These are phyloP conservation scores for Talaromyces sp. DNA, from an alignment of 2,329 filamentous ascomycete genomes.

Conservation along the genomic window DNA sequence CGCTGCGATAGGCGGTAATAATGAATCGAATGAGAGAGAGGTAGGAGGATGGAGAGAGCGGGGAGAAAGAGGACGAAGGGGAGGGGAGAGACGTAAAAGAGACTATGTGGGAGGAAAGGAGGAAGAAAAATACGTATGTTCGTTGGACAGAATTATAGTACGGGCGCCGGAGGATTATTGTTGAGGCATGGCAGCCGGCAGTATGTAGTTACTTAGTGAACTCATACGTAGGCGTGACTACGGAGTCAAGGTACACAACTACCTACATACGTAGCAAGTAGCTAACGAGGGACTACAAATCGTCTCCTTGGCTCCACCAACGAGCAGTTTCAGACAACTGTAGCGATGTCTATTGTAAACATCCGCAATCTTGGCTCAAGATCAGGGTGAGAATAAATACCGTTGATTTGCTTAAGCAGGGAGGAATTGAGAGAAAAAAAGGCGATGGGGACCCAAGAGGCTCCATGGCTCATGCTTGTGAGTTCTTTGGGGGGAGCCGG, in stretches of 20 bases:
- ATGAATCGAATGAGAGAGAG: constrained; percentile 44
- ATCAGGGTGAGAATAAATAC: not conserved
- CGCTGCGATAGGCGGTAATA: constrained; percentile 32
- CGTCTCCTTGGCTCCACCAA: not conserved
- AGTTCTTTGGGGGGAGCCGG: constrained; percentile 8
- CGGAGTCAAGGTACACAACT: not conserved
- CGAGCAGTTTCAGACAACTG: not conserved
- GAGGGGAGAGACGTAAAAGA: not conserved
- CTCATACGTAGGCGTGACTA: not conserved
- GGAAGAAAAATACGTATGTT: constrained; percentile 6
- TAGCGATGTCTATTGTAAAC: not conserved
- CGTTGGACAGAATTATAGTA: not conserved
- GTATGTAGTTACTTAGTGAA: not conserved
- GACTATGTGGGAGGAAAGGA: constrained; percentile 14
- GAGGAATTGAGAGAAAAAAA: not conserved
- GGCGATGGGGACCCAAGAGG: constrained; percentile 2
- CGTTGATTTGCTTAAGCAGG: not conserved
- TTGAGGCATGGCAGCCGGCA: not conserved
- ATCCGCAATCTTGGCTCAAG: not conserved
- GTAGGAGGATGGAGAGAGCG: constrained; percentile 28
- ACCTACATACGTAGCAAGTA: not conserved
- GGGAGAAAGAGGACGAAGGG: constrained; percentile 22
- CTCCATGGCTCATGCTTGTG: not conserved
- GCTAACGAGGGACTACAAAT: not conserved
- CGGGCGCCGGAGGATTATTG: not conserved